phyloP scores from a whole-genome alignment of 176 grass and related monocot species.

The Chrysopogon serrulatus region DNA sequence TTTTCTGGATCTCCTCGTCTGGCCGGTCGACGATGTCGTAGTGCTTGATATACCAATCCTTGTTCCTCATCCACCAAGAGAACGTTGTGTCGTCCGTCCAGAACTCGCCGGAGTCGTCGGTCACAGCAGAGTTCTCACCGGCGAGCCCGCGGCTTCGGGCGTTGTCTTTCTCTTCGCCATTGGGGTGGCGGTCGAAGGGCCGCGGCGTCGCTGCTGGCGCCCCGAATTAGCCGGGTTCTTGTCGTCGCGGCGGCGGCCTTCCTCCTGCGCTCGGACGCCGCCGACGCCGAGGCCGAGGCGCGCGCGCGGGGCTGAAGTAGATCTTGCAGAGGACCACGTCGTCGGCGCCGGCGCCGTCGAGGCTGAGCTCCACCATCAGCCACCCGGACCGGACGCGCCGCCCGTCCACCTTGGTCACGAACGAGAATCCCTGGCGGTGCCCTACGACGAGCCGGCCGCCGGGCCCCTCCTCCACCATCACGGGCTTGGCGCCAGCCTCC shows the following conservation, averaged over 20 bases:
- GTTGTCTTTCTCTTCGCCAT: not conserved
- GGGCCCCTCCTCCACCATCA: not conserved
- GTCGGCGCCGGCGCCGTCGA: not conserved
- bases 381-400: conserved; percentile 19
- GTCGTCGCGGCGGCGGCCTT: not conserved
- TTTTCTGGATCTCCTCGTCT: not conserved
- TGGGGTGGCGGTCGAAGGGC: not conserved
- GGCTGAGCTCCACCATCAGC: conserved; percentile 42
- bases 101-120: not conserved
- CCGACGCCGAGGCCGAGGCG: not conserved
- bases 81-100: not conserved
- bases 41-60: not conserved
- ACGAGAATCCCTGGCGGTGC: conserved; percentile 31
- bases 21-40: not conserved
- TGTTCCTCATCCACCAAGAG: not conserved
- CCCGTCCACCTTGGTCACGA: conserved; percentile 15
- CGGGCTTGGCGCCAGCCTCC: conserved; percentile 24
- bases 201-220: not conserved
- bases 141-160: too few relatives aligned
- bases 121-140: not conserved
- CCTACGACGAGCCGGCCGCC: not conserved
- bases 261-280: conserved; percentile 10
- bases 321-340: conserved; percentile 27
- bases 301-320: conserved; percentile 32
- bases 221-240: not conserved